phyloP scores from a whole-genome alignment of 148 eudicot genomes.

The Persicaria tinctoria region DNA sequence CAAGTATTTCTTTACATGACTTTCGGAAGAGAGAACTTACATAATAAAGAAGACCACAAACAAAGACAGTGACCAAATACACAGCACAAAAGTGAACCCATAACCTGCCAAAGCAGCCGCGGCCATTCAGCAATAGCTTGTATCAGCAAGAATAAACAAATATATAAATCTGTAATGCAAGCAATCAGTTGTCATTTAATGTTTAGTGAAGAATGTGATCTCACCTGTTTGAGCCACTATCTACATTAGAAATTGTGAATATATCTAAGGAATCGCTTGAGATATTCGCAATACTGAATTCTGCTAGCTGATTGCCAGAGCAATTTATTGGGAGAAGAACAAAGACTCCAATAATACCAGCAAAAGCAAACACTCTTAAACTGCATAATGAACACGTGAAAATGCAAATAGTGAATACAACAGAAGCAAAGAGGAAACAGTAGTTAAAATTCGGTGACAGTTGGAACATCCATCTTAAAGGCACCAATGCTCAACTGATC shows the following conservation, averaged over 20 bases:
- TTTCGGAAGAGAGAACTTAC: conserved; percentile 9
- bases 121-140: not conserved
- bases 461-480: not conserved
- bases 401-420: not conserved
- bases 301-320: conserved; percentile 50
- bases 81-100: conserved; percentile 21
- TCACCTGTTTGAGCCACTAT: conserved; percentile 64
- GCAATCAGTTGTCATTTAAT: not conserved
- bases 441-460: not conserved
- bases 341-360: conserved; percentile 66
- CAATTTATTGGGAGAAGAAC: conserved; percentile 71
- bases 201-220: not conserved
- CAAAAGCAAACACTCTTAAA: conserved; percentile 45
- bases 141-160: conserved; percentile 2
- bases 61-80: conserved; percentile 17
- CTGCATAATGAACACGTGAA: conserved; percentile 31
- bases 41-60: conserved; percentile 15
- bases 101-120: conserved; percentile 12
- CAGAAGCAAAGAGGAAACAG: not conserved
- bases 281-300: conserved; percentile 37
- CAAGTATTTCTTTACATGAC: not conserved
- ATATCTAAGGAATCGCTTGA: conserved; percentile 55
- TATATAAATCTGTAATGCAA: not conserved
- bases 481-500: not conserved
- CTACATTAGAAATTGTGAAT: conserved; percentile 69